A percentile compares a stretch with the other conserved stretches of the same genome.
Conservation (phyloP, 176 grass and related monocot species). For the Puya raimondii region DNA sequence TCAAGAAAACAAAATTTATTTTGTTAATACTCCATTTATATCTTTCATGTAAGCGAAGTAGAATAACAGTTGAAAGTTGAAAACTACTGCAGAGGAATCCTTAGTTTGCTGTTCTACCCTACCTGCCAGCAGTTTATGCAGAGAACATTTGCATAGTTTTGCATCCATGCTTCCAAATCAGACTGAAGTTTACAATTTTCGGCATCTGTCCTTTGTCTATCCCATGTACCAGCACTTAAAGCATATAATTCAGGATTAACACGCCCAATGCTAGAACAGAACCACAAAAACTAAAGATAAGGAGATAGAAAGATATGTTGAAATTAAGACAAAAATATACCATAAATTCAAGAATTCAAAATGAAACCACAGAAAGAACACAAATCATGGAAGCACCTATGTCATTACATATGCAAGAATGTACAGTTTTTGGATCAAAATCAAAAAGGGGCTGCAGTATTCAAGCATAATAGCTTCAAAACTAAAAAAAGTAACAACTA, state of each 20-base stretch:
- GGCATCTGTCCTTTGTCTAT: conserved; percentile 27
- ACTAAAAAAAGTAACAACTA: no score
- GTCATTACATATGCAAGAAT: no score
- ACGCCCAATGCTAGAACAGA: conserved; percentile 67
- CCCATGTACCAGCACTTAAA: conserved; percentile 70
- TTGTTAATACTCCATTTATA: no score
- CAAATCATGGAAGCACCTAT: no score
- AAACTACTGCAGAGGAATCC: not conserved
- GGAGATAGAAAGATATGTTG: not conserved
- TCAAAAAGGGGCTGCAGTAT: no score
- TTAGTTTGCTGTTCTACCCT: conserved; percentile 14
- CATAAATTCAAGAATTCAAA: not conserved
- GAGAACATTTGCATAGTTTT: conserved; percentile 67
- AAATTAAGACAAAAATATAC: not conserved
- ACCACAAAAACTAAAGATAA: conserved; percentile 8
- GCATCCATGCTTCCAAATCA: conserved; percentile 66
- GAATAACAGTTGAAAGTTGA: not conserved
- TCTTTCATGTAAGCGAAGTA: no score
- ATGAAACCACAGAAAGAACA: no score
- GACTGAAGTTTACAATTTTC: conserved; percentile 27
- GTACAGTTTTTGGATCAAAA: no score
- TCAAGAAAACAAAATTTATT: no score
- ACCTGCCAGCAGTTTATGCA: conserved; percentile 97
- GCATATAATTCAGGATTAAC: conserved; percentile 90
- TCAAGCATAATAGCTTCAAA: no score